Conservation (phyloP, 257 asterid species). For the Fraxinus americana region DNA sequence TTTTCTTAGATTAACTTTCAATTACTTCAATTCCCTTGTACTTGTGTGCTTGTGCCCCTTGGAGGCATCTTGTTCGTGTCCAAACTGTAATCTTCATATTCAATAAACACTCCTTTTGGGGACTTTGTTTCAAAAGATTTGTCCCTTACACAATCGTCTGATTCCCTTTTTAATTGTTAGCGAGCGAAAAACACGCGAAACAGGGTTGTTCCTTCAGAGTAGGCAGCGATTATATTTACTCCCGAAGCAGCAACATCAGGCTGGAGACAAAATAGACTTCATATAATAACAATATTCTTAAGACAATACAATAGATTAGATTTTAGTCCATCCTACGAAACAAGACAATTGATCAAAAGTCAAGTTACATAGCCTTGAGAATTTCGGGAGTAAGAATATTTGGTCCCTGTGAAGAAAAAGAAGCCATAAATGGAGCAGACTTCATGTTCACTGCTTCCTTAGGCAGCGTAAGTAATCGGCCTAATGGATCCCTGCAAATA, state of each 20-base stretch:
- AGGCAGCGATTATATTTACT: slow-evolving; percentile 43
- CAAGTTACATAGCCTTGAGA: slow-evolving; percentile 51
- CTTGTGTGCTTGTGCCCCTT: no score
- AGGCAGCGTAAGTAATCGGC: slow-evolving; percentile 35
- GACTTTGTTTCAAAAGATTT: no score
- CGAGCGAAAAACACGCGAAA: no score
- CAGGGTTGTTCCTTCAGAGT: slow-evolving; percentile 4
- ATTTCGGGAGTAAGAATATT: slow-evolving; percentile 46
- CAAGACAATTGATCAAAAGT: not conserved
- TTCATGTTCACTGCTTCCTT: slow-evolving; percentile 5
- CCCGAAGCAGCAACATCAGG: slow-evolving; percentile 72
- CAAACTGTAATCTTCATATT: no score
- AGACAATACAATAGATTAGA: not conserved
- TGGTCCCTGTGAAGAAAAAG: slow-evolving; percentile 78
- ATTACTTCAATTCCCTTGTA: no score
- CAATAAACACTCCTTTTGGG: no score
- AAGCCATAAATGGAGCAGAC: slow-evolving; percentile 67
- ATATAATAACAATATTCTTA: not conserved
- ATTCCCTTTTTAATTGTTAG: no score
- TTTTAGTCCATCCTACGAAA: not conserved
- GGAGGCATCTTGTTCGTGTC: no score
- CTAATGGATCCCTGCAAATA: slow-evolving; percentile 46
- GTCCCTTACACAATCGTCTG: no score
- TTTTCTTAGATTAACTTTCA: no score
- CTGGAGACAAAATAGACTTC: slow-evolving; percentile 22